phyloP scores from a whole-genome alignment of 352 stramenopile species.

The Phytophthora macrochlamydospora region DNA sequence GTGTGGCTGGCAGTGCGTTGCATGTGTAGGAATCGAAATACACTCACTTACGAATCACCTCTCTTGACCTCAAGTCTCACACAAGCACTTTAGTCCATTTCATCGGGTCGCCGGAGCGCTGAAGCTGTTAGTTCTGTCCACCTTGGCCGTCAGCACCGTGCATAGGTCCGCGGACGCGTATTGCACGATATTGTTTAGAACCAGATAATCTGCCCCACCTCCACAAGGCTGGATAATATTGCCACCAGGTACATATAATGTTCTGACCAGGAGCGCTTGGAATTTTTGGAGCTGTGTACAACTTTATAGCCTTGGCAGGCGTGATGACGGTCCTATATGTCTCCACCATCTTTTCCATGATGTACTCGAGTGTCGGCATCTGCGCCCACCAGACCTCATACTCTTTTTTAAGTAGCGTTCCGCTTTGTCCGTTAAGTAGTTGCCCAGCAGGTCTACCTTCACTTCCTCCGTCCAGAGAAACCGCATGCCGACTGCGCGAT shows the following conservation, averaged over 20 bases:
- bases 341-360: background rate
- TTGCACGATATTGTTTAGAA: slow-evolving; percentile 10
- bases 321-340: background rate
- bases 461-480: background rate
- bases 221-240: background rate
- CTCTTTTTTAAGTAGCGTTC: background rate
- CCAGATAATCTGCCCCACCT: background rate
- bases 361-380: background rate
- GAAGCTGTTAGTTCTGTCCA: background rate
- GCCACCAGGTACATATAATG: background rate
- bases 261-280: background rate
- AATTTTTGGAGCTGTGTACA: background rate
- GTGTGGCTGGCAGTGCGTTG: no score
- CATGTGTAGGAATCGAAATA: no score
- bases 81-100: no score
- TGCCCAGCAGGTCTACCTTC: background rate
- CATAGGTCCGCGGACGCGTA: slow-evolving; percentile 7
- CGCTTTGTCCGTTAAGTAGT: background rate
- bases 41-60: no score
- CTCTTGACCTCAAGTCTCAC: no score
- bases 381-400: background rate
- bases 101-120: no score
- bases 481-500: background rate
- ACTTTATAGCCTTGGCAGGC: background rate
- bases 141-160: slow-evolving; percentile 8